These are phyloP conservation scores for Moesziomyces aphidis DNA, from an alignment of 1,284 basidiomycete species.

Conservation along the genomic window DNA sequence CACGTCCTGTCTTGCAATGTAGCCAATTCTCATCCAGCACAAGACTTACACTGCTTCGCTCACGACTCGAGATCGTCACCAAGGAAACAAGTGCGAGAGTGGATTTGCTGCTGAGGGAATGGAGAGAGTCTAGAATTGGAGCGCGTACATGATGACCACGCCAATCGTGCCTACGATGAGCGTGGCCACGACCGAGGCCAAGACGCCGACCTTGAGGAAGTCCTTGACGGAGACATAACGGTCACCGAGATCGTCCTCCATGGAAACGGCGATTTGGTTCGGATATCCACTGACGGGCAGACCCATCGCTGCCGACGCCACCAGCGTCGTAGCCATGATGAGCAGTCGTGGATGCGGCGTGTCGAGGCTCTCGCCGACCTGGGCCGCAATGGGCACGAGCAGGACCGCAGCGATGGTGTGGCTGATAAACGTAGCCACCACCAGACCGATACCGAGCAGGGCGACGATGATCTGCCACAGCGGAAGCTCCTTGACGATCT, in stretches of 20 bases:
- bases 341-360: slow-evolving; percentile 62
- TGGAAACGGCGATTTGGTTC: slow-evolving; percentile 77
- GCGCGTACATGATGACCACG: slow-evolving; percentile 59
- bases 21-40: not conserved
- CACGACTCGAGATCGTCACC: too few relatives aligned
- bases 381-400: slow-evolving; percentile 92
- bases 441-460: slow-evolving; percentile 85
- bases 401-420: slow-evolving; percentile 87
- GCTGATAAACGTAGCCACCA: slow-evolving; percentile 72
- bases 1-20: not conserved
- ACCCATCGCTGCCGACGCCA: slow-evolving; percentile 96
- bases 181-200: slow-evolving; percentile 87
- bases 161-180: slow-evolving; percentile 69
- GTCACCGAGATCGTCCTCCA: slow-evolving; percentile 94
- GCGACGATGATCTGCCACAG: slow-evolving; percentile 86
- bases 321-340: slow-evolving; percentile 78
- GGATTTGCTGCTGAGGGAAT: not conserved
- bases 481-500: slow-evolving; percentile 77
- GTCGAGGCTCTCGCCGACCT: slow-evolving; percentile 82
- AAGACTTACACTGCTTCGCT: too few relatives aligned
- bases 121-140: slow-evolving; percentile 29
- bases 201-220: slow-evolving; percentile 92
- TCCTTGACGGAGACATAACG: slow-evolving; percentile 73
- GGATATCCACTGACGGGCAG: slow-evolving; percentile 98
- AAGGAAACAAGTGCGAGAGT: not conserved